Evolutionary conservation across 305 asterid genomes (phyloP).

Genomic region (Plantago lanceolata): DNA sequence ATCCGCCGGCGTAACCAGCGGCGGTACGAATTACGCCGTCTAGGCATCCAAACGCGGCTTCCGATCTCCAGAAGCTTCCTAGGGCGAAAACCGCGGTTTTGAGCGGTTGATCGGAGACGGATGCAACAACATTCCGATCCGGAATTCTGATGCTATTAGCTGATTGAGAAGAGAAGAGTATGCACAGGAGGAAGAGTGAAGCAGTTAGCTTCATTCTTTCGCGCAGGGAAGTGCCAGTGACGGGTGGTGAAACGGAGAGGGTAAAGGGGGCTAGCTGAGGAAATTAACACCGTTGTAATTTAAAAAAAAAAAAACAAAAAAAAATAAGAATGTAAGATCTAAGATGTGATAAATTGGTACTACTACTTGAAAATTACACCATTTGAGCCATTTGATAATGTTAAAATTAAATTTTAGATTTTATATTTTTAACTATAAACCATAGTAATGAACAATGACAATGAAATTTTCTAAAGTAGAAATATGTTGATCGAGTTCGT

Average conservation of each 20-base stretch:
- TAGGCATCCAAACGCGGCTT: constrained; percentile 87
- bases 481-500: too few species aligned
- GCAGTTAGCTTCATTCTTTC: constrained; percentile 34
- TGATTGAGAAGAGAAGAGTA: constrained; percentile 28
- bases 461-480: too few species aligned
- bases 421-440: too few species aligned
- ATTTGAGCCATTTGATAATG: too few species aligned
- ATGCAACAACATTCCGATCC: constrained; percentile 36
- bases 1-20: constrained; percentile 85
- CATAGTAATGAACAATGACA: too few species aligned
- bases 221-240: constrained; percentile 3
- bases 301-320: too few species aligned
- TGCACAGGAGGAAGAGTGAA: constrained; percentile 28
- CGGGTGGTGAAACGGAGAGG: too few species aligned
- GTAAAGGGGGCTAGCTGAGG: not conserved
- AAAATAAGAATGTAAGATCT: too few species aligned
- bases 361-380: too few species aligned
- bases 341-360: too few species aligned
- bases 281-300: not conserved
- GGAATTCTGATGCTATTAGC: constrained; percentile 66
- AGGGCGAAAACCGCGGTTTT: constrained; percentile 72
- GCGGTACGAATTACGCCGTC: constrained; percentile 75
- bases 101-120: constrained; percentile 39
- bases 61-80: constrained; percentile 98
- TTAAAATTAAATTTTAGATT: too few species aligned